Percentiles rank a stretch among this genome's conserved stretches.
Evolutionary conservation across 73 alveolate species (phyloP).

Genomic region (Tetrahymena malaccensis): DNA sequence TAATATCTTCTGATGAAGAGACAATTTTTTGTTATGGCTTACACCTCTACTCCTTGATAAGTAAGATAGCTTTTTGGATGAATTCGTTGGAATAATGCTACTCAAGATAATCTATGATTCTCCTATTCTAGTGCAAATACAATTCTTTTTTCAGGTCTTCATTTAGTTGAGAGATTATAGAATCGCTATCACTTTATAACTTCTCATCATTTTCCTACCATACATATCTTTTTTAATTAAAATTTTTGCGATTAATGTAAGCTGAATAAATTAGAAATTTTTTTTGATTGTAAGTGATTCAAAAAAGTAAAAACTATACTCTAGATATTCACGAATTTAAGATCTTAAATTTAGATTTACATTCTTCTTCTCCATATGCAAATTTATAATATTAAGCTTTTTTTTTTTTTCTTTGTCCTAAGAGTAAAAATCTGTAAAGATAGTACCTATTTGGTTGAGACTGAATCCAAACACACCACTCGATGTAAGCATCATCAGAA

Average conservation of each 20-base stretch:
- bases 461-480: background rate
- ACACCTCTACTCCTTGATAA: background rate
- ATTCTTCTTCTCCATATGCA: background rate
- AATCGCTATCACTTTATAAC: background rate
- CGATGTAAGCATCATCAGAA: background rate
- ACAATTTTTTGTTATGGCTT: background rate
- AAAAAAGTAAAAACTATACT: background rate
- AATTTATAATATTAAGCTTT: background rate
- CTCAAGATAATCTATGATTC: background rate
- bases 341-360: background rate
- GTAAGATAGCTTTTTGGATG: background rate
- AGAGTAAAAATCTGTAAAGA: background rate
- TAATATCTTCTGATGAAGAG: background rate
- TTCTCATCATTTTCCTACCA: background rate
- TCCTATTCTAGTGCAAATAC: background rate
- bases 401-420: background rate
- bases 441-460: background rate
- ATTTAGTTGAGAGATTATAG: background rate
- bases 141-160: background rate
- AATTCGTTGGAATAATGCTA: background rate
- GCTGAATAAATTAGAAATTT: background rate
- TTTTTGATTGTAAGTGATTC: background rate
- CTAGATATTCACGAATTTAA: background rate
- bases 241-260: background rate
- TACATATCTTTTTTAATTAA: background rate